A percentile compares a stretch with the other conserved stretches of the same genome.
These are phyloP conservation scores for Zoysia pacifica DNA, from an alignment of 176 grass and related monocot genomes.

Conservation along the genomic window DNA sequence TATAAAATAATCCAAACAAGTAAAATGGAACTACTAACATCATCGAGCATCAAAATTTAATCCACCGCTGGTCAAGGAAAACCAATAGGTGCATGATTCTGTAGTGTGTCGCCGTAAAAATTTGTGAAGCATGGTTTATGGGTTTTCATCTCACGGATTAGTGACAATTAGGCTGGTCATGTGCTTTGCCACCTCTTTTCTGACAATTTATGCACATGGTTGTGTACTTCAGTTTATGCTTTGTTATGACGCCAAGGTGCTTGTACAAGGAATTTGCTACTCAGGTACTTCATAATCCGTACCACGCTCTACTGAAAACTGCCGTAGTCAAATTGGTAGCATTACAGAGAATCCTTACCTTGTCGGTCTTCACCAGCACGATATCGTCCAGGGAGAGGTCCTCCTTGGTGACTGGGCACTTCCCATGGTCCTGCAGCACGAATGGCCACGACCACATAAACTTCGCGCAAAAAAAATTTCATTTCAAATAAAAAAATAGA, in stretches of 20 bases:
- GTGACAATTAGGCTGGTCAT: not conserved
- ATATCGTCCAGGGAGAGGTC: slow-evolving; percentile 90
- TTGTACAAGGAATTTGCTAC: not conserved
- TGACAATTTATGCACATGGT: not conserved
- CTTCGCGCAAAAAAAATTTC: not conserved
- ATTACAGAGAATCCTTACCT: slow-evolving; percentile 46
- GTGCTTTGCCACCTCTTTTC: not conserved
- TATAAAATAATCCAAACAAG: not conserved
- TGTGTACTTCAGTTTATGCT: not conserved
- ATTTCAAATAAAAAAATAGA: not conserved
- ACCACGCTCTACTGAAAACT: not conserved
- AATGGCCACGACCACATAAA: not conserved
- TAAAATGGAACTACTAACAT: not conserved
- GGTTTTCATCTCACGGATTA: not conserved
- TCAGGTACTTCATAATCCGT: slow-evolving; percentile 3
- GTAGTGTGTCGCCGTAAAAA: not conserved
- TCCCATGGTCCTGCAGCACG: slow-evolving; percentile 75
- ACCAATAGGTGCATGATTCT: not conserved
- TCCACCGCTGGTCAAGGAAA: not conserved
- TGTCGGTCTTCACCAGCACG: slow-evolving; percentile 86
- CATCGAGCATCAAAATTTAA: not conserved
- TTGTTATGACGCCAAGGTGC: too few relatives aligned
- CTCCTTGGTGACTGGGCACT: slow-evolving; percentile 92
- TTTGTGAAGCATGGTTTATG: not conserved
- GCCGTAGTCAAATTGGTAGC: not conserved